A percentile compares a stretch with the other conserved stretches of the same genome.
Evolutionary conservation across 2,329 filamentous ascomycete species (phyloP).

Genomic region (Colletotrichum tabaci): DNA sequence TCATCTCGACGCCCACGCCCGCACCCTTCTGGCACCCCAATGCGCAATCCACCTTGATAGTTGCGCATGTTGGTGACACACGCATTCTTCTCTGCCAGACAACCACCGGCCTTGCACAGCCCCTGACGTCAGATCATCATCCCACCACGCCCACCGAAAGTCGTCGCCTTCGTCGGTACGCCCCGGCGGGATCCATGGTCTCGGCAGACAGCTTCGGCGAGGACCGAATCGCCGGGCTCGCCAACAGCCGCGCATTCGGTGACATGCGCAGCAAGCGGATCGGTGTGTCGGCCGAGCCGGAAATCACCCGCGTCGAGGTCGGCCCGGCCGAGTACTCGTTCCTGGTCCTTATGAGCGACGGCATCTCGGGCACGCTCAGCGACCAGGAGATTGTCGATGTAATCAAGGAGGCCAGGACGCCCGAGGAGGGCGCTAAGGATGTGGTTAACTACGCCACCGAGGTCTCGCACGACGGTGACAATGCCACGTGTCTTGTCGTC

Average conservation of each 20-base stretch:
- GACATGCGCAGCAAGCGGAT: slow-evolving; percentile 94
- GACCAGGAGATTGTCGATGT: slow-evolving; percentile 98
- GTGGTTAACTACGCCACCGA: slow-evolving; percentile 93
- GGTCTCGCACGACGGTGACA: slow-evolving; percentile 78
- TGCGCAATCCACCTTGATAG: slow-evolving; percentile 85
- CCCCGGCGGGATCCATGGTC: slow-evolving; percentile 81
- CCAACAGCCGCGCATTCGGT: slow-evolving; percentile 94
- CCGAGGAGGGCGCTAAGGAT: slow-evolving; percentile 84
- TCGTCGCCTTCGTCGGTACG: slow-evolving; percentile 86
- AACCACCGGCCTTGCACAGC: slow-evolving; percentile 81
- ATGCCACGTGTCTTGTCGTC: slow-evolving; percentile 78
- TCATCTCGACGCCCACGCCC: slow-evolving; percentile 93
- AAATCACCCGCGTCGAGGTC: slow-evolving; percentile 85
- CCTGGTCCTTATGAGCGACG: slow-evolving; percentile 89
- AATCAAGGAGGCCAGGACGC: slow-evolving; percentile 92
- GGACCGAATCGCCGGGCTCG: slow-evolving; percentile 92
- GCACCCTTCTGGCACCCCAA: slow-evolving; percentile 96
- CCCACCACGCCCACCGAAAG: slow-evolving; percentile 90
- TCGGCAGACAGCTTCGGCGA: slow-evolving; percentile 95
- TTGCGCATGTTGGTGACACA: slow-evolving; percentile 94
- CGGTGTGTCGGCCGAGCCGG: slow-evolving; percentile 94
- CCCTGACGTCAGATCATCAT: slow-evolving; percentile 92
- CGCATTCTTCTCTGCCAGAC: slow-evolving; percentile 92
- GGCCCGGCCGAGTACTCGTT: slow-evolving; percentile 90
- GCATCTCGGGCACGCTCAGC: slow-evolving; percentile 85